A percentile compares a stretch with the other conserved stretches of the same genome.
Conservation (phyloP, 176 grass and related monocot genomes). For the Lolium perenne region DNA sequence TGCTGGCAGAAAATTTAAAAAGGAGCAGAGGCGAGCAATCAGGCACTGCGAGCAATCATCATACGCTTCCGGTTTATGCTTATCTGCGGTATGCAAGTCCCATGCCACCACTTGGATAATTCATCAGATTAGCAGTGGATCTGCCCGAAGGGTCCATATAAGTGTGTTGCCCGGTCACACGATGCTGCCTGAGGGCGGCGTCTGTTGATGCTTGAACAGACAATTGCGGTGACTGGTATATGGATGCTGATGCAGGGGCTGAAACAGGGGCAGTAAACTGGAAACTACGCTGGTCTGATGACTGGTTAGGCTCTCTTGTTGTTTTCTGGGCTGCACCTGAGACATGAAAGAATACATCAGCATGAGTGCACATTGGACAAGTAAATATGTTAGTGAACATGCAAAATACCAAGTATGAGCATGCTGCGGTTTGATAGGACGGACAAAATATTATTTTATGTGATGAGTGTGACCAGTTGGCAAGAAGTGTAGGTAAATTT, state of each 20-base stretch:
- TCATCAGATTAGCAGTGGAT: conserved; percentile 19
- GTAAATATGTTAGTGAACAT: conserved; percentile 15
- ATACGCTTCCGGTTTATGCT: conserved; percentile 10
- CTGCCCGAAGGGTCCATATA: background rate
- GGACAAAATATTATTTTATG: background rate
- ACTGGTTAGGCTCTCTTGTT: background rate
- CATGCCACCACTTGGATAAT: conserved; percentile 5
- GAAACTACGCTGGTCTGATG: conserved; percentile 7
- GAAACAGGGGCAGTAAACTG: conserved; percentile 4
- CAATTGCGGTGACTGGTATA: background rate
- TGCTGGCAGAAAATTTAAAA: background rate
- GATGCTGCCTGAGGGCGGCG: conserved; percentile 7
- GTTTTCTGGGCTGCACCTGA: conserved; percentile 35
- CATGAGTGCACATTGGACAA: background rate
- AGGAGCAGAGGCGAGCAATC: background rate
- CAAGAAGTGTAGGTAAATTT: background rate
- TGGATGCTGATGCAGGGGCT: conserved; percentile 8
- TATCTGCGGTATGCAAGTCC: background rate
- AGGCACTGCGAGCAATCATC: background rate
- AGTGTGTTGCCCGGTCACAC: background rate
- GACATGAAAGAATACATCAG: conserved; percentile 32
- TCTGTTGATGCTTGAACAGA: background rate
- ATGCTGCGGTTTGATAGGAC: background rate
- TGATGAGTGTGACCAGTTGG: conserved; percentile 5
- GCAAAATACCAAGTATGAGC: conserved; percentile 13